Conservation (phyloP, 768 basidiomycete species). For the Auricularia sp. region DNA sequence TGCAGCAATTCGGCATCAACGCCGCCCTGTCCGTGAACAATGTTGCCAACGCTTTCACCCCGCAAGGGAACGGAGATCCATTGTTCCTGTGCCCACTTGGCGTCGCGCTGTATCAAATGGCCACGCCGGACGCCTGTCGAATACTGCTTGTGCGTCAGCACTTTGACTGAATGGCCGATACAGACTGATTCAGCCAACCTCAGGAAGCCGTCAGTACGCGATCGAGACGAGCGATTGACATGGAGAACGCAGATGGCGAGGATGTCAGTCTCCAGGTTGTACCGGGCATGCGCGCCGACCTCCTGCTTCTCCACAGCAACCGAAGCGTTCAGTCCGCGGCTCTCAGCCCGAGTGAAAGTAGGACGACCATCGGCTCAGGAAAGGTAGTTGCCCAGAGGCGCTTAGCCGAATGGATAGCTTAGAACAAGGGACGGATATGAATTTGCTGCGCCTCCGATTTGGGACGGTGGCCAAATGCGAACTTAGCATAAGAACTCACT, state of each 20-base stretch:
- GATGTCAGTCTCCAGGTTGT: background rate
- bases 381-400: background rate
- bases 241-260: background rate
- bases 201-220: background rate
- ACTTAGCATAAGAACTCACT: no score
- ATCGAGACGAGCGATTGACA: background rate
- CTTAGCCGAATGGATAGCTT: background rate
- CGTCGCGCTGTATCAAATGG: slow-evolving; percentile 50
- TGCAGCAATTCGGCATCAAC: slow-evolving; percentile 35
- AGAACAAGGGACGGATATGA: no score
- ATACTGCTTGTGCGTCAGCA: slow-evolving; percentile 36
- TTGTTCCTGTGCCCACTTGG: slow-evolving; percentile 50
- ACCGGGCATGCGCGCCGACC: background rate
- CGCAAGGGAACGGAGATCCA: slow-evolving; percentile 56
- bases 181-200: background rate
- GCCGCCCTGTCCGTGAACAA: slow-evolving; percentile 56
- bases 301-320: background rate
- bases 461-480: no score
- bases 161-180: slow-evolving; percentile 4
- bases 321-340: background rate
- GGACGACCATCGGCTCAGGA: background rate
- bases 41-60: slow-evolving; percentile 58
- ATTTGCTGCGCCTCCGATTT: no score
- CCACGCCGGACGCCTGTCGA: slow-evolving; percentile 35
- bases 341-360: background rate